phyloP scores from a whole-genome alignment of 208 protist genomes.

The Leishmania mexicana region DNA sequence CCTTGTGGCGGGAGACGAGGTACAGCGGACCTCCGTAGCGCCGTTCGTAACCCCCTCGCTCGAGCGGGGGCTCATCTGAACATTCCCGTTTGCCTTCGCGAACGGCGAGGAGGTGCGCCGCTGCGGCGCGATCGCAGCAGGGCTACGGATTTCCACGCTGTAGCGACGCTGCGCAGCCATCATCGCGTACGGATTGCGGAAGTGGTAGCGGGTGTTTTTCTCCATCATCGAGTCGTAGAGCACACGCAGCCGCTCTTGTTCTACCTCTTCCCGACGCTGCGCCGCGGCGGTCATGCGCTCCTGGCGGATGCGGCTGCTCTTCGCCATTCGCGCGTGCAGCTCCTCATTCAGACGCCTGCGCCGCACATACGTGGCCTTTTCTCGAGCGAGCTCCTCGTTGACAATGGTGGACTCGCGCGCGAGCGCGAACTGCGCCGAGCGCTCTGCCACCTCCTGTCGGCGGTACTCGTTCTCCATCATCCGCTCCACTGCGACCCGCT shows the following conservation, averaged over 20 bases:
- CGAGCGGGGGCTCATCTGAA: neutral
- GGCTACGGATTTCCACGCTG: constrained; percentile 4
- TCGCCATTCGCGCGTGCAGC: constrained; percentile 14
- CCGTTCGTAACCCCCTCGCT: neutral
- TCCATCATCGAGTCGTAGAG: constrained; percentile 22
- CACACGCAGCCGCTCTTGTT: constrained; percentile 30
- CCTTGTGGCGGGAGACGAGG: neutral
- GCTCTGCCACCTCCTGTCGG: constrained; percentile 42
- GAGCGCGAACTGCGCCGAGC: constrained; percentile 33
- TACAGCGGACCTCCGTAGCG: neutral
- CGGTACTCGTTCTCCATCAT: constrained; percentile 68
- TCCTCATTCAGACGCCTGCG: constrained; percentile 12
- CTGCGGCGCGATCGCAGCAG: constrained; percentile 9
- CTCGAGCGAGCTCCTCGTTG: constrained; percentile 46
- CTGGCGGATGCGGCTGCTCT: constrained; percentile 14
- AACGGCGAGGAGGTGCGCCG: constrained; percentile 7
- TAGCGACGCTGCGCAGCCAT: constrained; percentile 45
- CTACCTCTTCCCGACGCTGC: constrained; percentile 36
- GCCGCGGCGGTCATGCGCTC: constrained; percentile 26
- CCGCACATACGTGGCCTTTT: constrained; percentile 35
- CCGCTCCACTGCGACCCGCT: constrained; percentile 45
- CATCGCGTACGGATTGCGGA: constrained; percentile 47
- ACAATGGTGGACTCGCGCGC: constrained; percentile 37
- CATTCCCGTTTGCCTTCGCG: neutral
- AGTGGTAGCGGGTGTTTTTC: constrained; percentile 28